Evolutionary conservation across 345 rosid species (phyloP).

Genomic region (Pistacia integerrima): DNA sequence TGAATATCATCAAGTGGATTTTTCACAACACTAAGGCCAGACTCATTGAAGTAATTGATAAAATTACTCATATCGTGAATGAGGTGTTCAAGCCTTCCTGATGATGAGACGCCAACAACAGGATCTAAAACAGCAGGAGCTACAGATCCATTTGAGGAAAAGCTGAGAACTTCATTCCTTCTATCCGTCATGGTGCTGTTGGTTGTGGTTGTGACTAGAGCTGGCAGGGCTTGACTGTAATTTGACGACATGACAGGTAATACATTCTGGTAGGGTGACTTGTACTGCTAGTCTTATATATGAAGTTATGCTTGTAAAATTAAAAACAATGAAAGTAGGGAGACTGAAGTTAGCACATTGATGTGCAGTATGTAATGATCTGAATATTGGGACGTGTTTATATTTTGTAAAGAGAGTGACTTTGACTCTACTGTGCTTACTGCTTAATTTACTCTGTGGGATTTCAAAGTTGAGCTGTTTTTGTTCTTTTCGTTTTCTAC

Average conservation of each 20-base stretch:
- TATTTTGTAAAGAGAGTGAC: neutral
- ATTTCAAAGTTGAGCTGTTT: neutral
- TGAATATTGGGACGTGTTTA: neutral
- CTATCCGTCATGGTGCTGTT: slow-evolving; percentile 67
- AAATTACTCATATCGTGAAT: slow-evolving; percentile 45
- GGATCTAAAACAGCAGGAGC: slow-evolving; percentile 24
- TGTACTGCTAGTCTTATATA: neutral
- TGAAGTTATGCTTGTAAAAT: neutral
- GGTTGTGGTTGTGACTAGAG: slow-evolving; percentile 71
- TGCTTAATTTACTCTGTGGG: neutral
- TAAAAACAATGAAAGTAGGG: neutral
- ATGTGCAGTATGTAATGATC: neutral
- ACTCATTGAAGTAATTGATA: slow-evolving; percentile 49
- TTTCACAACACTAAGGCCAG: slow-evolving; percentile 50
- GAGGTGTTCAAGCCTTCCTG: slow-evolving; percentile 47
- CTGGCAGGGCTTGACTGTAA: slow-evolving; percentile 48
- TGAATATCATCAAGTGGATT: slow-evolving; percentile 47
- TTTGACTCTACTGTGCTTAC: neutral
- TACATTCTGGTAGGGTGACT: neutral
- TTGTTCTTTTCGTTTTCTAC: neutral
- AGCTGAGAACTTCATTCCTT: slow-evolving; percentile 66
- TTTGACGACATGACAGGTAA: slow-evolving; percentile 52
- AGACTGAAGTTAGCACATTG: neutral
- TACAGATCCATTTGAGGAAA: slow-evolving; percentile 49
- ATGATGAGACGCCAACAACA: slow-evolving; percentile 28